phyloP scores from a whole-genome alignment of 441 rosid genomes.

The Erysimum cheiri region DNA sequence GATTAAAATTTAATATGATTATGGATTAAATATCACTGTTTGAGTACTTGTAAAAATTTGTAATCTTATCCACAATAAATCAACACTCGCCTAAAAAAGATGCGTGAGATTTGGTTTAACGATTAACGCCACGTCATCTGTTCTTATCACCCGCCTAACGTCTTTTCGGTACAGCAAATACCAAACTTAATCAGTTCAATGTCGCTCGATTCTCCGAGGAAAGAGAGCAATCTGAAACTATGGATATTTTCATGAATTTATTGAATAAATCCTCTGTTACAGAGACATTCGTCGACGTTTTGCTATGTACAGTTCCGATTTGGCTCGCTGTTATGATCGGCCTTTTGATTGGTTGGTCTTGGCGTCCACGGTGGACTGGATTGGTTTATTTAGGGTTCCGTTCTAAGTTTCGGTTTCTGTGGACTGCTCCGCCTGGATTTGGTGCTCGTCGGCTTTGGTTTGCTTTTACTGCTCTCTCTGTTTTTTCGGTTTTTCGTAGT shows the following conservation, averaged over 20 bases:
- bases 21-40: too few relatives aligned
- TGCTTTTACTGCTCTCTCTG: conserved; percentile 92
- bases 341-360: conserved; percentile 92
- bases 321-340: conserved; percentile 99
- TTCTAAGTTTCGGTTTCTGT: conserved; percentile 73
- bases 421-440: conserved; percentile 92
- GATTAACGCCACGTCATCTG: too few relatives aligned
- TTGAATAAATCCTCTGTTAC: conserved; percentile 69
- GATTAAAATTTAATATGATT: too few relatives aligned
- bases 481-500: conserved; percentile 88
- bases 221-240: conserved; percentile 37
- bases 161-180: too few relatives aligned
- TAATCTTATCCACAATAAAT: too few relatives aligned
- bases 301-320: conserved; percentile 94
- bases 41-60: too few relatives aligned
- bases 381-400: conserved; percentile 81
- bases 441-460: conserved; percentile 97
- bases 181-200: conserved; percentile 31
- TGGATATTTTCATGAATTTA: conserved; percentile 70
- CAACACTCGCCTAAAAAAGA: too few relatives aligned
- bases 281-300: conserved; percentile 93
- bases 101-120: too few relatives aligned
- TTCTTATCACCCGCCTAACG: too few relatives aligned
- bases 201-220: conserved; percentile 31
- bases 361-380: conserved; percentile 98